Evolutionary conservation across 257 asterid species (phyloP).

Genomic region (Leonotis leonurus): DNA sequence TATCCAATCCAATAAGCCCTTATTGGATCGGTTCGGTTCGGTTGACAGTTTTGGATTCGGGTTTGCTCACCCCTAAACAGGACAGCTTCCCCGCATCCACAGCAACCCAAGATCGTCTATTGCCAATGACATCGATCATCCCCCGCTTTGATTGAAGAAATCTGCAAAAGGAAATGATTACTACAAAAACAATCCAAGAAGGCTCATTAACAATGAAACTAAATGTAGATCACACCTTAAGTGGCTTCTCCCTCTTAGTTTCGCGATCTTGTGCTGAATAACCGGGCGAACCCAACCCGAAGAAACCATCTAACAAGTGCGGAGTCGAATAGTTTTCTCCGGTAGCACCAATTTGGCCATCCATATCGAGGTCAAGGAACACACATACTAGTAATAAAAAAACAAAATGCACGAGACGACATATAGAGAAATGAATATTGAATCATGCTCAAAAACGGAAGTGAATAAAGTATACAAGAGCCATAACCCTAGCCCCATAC

Average conservation of each 20-base stretch:
- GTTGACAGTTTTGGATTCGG: too few relatives aligned
- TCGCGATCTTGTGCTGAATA: conserved; percentile 26
- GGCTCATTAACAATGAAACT: neutral
- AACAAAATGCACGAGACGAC: neutral
- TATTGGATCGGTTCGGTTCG: too few relatives aligned
- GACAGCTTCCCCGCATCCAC: conserved; percentile 94
- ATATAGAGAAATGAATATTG: neutral
- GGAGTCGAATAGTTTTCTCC: conserved; percentile 61
- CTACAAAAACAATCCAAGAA: neutral
- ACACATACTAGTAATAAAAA: neutral
- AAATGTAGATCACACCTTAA: conserved; percentile 46
- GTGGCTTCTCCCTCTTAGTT: conserved; percentile 29
- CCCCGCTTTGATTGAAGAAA: conserved; percentile 68
- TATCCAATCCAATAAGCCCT: too few relatives aligned
- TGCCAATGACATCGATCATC: conserved; percentile 92
- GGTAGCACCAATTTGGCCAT: conserved; percentile 73
- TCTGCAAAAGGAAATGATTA: conserved; percentile 33
- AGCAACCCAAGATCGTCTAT: conserved; percentile 62
- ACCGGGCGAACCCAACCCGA: conserved; percentile 46
- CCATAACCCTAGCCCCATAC: conserved; percentile 94
- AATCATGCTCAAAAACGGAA: neutral
- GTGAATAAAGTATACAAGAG: conserved; percentile 63
- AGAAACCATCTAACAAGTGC: conserved; percentile 52
- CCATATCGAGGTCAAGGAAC: conserved; percentile 56
- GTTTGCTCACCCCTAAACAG: too few relatives aligned